Evolutionary conservation across 2,329 filamentous ascomycete species (phyloP), one percentile per base, ranked within the genome.

Genomic region (Mycosphaerella sp.): DNA sequence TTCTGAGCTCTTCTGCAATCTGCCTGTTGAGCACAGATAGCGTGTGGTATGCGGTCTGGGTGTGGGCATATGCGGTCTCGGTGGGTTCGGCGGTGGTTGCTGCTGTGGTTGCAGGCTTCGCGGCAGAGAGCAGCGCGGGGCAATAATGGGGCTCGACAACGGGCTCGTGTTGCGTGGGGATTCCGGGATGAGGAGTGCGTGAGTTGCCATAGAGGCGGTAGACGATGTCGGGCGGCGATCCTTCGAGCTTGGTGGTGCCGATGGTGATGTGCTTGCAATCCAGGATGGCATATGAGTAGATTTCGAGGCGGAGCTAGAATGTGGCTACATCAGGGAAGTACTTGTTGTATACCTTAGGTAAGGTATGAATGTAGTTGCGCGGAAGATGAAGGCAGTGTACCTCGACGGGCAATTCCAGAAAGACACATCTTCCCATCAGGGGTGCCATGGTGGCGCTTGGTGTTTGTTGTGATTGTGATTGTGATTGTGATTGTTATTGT

Each of bases 261-360:
- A 74, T 66, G 13, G 71, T 73, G 28, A 73, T 64, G 13, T 58
- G 55, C 25, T 66, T 61, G 28, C 60, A 55, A 48, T 70, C 67
- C 50, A 65, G 60, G 18, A 72, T 62, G 14, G 69, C 66, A 50
- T 67, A 67, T 30, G 67, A 64, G 62, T 73, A 73, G 44, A 74
- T 71, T 13, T 66, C 61, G 34, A 72, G 70, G 40, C 71, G 66
- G 18, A 74, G 56, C 59, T 73, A 25, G 21, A 25, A 25, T 25
- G 21, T 25, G 21, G 21, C 21, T 25, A 6, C 21, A 25, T 25
- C 34, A 36, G 34, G 12, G 14, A 36, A 36, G 6, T 36, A 36
- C 12, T 8, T 12, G 32, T 10, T 13, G 7, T 1, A 25, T 5
- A 21, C 21, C 21, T 21, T 21, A 25, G 21, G 21, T 25, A 25